Conservation (phyloP, 495 filamentous ascomycete genomes). For the Xylaria grammica region DNA sequence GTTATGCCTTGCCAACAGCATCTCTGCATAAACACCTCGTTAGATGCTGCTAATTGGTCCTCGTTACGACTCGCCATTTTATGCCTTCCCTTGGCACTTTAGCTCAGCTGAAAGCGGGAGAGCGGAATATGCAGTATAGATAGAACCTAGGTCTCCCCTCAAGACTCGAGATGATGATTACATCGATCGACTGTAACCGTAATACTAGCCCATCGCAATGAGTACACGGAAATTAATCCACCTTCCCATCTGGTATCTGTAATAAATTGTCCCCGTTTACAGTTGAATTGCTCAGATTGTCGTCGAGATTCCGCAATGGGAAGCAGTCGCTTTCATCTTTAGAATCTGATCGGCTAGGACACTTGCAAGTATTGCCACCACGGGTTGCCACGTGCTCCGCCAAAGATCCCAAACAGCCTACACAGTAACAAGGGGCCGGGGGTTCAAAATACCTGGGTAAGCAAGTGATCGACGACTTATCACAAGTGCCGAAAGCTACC, state of each 20-base stretch:
- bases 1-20: conserved; percentile 8
- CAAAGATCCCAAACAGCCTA: no score
- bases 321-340: neutral
- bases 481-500: conserved; percentile 12
- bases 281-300: neutral
- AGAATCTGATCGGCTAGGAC: neutral
- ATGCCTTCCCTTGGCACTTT: conserved; percentile 12
- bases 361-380: neutral
- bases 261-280: neutral
- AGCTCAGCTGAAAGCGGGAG: conserved; percentile 12
- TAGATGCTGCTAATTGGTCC: neutral
- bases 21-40: conserved; percentile 1
- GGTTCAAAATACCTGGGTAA: neutral
- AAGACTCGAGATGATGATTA: neutral
- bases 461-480: conserved; percentile 10
- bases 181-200: neutral
- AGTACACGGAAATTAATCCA: neutral
- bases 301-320: neutral
- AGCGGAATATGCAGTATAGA: conserved; percentile 8
- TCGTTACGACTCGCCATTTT: neutral
- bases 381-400: conserved; percentile 13
- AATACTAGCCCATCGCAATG: neutral
- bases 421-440: no score
- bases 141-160: conserved; percentile 1
- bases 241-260: no score